Conservation (phyloP, 495 filamentous ascomycete genomes). For the Sphaerosporella brunnea region DNA sequence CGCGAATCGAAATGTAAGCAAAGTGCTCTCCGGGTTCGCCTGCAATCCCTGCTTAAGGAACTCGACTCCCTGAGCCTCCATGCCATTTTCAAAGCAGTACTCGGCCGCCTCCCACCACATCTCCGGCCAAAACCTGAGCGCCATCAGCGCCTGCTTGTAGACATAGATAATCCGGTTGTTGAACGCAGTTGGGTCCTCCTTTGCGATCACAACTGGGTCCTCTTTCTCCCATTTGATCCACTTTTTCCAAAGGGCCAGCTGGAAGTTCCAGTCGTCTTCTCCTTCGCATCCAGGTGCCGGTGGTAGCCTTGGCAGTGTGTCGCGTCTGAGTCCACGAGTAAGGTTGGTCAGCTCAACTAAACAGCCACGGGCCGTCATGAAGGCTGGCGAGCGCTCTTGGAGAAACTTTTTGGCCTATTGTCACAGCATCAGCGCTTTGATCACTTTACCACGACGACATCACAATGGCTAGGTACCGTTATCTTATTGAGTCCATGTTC, state of each 20-base stretch:
- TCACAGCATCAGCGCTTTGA: constrained; percentile 4
- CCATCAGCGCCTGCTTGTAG: constrained; percentile 89
- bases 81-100: constrained; percentile 68
- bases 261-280: constrained; percentile 63
- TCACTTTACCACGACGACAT: too few species aligned
- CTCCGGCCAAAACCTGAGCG: constrained; percentile 79
- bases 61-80: constrained; percentile 40
- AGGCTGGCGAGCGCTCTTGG: constrained; percentile 74
- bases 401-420: constrained; percentile 73
- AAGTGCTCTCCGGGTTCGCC: constrained; percentile 83
- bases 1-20: constrained; percentile 73
- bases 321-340: constrained; percentile 57
- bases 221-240: constrained; percentile 93
- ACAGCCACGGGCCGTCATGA: constrained; percentile 82
- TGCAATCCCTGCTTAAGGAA: constrained; percentile 66
- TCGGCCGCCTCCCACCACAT: constrained; percentile 92
- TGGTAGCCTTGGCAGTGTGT: constrained; percentile 60
- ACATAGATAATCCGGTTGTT: constrained; percentile 65
- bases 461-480: constrained; percentile 41
- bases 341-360: constrained; percentile 70
- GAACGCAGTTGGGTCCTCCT: constrained; percentile 55
- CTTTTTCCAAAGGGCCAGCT: constrained; percentile 78
- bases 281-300: constrained; percentile 75
- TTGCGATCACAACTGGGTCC: constrained; percentile 67
- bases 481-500: constrained; percentile 84